A percentile compares a stretch with the other conserved stretches of the same genome.
phyloP scores from a whole-genome alignment of 1,139 yeast species.

The Yamadazyma membranifaciens region DNA sequence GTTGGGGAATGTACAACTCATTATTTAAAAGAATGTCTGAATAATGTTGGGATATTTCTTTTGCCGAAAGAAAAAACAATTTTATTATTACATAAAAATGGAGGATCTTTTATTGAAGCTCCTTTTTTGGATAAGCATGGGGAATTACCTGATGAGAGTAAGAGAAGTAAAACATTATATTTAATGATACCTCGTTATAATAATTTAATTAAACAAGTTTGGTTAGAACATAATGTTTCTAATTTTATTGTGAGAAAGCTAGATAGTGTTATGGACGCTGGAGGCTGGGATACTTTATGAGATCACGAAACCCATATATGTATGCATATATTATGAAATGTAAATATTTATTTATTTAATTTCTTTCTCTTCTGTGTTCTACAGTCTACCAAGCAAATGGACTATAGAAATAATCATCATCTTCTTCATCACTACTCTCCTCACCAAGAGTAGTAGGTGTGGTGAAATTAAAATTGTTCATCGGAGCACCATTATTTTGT shows the following conservation, averaged over 20 bases:
- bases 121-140: conserved; percentile 90
- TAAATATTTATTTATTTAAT: not conserved
- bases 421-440: conserved; percentile 20
- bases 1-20: conserved; percentile 73
- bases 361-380: not conserved
- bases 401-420: conserved; percentile 13
- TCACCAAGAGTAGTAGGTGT: conserved; percentile 15
- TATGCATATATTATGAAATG: conserved; percentile 2
- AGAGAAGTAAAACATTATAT: conserved; percentile 70
- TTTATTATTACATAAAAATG: conserved; percentile 60
- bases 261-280: conserved; percentile 77
- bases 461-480: conserved; percentile 8
- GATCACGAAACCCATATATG: not conserved
- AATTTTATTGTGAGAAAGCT: conserved; percentile 76
- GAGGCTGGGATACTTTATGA: conserved; percentile 92
- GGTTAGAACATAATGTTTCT: conserved; percentile 80
- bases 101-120: conserved; percentile 81
- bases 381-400: conserved; percentile 11
- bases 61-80: conserved; percentile 75
- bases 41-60: conserved; percentile 73
- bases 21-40: conserved; percentile 60
- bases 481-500: conserved; percentile 9
- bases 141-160: conserved; percentile 73
- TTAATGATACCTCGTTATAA: conserved; percentile 65
- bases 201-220: conserved; percentile 60